Percentiles rank a stretch among this genome's conserved stretches.
Conservation (phyloP, 805 yeast species). For the Metschnikowia anglica region DNA sequence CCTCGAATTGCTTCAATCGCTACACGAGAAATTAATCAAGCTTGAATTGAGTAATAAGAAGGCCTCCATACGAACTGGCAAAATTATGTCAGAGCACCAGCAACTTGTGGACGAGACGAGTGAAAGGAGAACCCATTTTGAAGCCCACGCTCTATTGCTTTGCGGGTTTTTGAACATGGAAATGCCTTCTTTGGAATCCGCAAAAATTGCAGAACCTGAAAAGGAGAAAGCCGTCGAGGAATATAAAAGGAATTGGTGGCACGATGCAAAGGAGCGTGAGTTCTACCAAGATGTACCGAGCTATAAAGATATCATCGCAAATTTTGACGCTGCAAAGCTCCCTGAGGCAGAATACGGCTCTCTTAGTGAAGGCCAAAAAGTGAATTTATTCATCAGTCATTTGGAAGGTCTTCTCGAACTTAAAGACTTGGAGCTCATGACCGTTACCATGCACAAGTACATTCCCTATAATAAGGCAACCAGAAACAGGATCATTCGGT, state of each 20-base stretch:
- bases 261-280: slow-evolving; percentile 56
- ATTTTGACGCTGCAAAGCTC: slow-evolving; percentile 15
- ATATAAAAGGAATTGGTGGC: slow-evolving; percentile 47
- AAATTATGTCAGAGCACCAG: slow-evolving; percentile 43
- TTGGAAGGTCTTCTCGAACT: slow-evolving; percentile 46
- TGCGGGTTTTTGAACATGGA: slow-evolving; percentile 13
- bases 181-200: slow-evolving; percentile 23
- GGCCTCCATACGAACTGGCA: slow-evolving; percentile 68
- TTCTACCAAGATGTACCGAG: slow-evolving; percentile 62
- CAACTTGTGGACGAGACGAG: slow-evolving; percentile 9
- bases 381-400: slow-evolving; percentile 43
- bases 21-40: slow-evolving; percentile 37
- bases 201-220: slow-evolving; percentile 23
- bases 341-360: slow-evolving; percentile 12
- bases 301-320: slow-evolving; percentile 32
- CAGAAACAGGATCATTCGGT: slow-evolving; percentile 54
- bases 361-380: slow-evolving; percentile 37
- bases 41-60: slow-evolving; percentile 44
- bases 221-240: slow-evolving; percentile 12
- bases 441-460: slow-evolving; percentile 47
- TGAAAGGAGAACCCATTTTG: slow-evolving; percentile 5
- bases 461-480: slow-evolving; percentile 72
- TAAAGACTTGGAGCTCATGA: slow-evolving; percentile 50
- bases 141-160: slow-evolving; percentile 9
- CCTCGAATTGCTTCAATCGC: slow-evolving; percentile 32